Evolutionary conservation across 208 protist genomes (phyloP), one percentile per base, ranked within the genome.

Genomic region (Plasmodiophora brassicae): DNA sequence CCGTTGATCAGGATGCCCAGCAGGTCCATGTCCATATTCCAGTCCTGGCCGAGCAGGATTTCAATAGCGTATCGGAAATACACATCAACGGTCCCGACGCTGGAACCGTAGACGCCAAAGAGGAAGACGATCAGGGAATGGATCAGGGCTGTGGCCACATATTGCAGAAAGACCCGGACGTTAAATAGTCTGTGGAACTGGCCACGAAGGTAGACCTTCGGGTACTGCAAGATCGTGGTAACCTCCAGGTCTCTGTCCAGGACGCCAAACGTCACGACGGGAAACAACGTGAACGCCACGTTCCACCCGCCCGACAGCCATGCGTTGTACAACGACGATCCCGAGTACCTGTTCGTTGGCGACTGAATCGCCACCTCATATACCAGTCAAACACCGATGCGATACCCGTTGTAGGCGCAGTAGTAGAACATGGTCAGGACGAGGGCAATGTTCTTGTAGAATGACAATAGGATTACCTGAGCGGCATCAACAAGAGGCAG

Each of bases 391-490:
- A n/a, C n/a, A n/a, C n/a, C n/a, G n/a, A n/a, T n/a, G n/a, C 46
- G 71, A 22, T 50, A 89, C 35, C 84, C 50, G 35, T 28, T 85
- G 5, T 65, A 91, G 32, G 28, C 83, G 43, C 10, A 39, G 54
- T 91, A 93, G 0, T 45, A 87, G 43, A 91, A 50, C 43, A 88
- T 14, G 20, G 78, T 89, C 14, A 91, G 35, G 45, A 50, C 84
- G 0, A 92, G 85, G 0, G 85, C 46, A 20, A 92, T 72, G 57
- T 91, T 92, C 90, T 98, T 98, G 89, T 98, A 98, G 88, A 98
- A 98, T 84, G 95, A 97, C 91, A 98, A 98, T 89, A 97, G 96
- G 71, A 97, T 96, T 0, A 98, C 92, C 88, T 96, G 96, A 0
- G 94, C 25, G 14, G 50, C 14, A 57, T 57, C 14, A 57, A 25